phyloP scores from a whole-genome alignment of 495 filamentous ascomycete species.

The Aspergillus cristatus region DNA sequence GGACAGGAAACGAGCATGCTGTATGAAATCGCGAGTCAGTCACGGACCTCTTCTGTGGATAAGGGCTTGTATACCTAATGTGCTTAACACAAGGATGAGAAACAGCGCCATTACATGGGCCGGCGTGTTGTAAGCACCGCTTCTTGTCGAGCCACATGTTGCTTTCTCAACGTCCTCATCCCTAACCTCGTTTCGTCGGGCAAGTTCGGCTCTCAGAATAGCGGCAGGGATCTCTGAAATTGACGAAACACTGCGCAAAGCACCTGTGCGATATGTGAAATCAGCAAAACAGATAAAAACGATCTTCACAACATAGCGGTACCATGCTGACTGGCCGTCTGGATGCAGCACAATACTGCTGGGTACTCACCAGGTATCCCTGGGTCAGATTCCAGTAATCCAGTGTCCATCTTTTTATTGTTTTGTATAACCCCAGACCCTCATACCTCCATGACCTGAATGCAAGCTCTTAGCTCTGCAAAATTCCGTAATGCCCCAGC shows the following conservation, averaged over 20 bases:
- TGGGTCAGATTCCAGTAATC: slow-evolving; percentile 2
- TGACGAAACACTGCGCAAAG: slow-evolving; percentile 11
- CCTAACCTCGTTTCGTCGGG: slow-evolving; percentile 18
- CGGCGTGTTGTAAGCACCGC: slow-evolving; percentile 54
- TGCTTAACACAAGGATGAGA: slow-evolving; percentile 63
- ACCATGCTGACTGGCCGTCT: too few species aligned
- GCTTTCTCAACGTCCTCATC: slow-evolving; percentile 16
- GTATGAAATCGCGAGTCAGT: slow-evolving; percentile 1
- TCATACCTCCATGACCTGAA: slow-evolving; percentile 9
- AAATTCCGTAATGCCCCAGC: too few species aligned
- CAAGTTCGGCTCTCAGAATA: slow-evolving; percentile 24
- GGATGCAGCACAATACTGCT: neutral
- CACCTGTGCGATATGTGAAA: slow-evolving; percentile 9
- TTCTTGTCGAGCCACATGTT: slow-evolving; percentile 51
- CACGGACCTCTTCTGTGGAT: neutral
- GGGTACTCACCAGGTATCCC: slow-evolving; percentile 6
- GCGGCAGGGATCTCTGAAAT: slow-evolving; percentile 22
- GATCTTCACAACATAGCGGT: too few species aligned
- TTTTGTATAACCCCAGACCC: neutral
- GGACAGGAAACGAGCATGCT: slow-evolving; percentile 48
- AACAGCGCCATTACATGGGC: slow-evolving; percentile 71
- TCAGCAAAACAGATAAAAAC: neutral
- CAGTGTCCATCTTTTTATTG: slow-evolving; percentile 4
- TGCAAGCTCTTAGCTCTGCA: neutral
- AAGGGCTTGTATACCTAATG: slow-evolving; percentile 46